Base-by-base conservation (phyloP, 768 basidiomycete species). In the Trametes villosa region DNA sequence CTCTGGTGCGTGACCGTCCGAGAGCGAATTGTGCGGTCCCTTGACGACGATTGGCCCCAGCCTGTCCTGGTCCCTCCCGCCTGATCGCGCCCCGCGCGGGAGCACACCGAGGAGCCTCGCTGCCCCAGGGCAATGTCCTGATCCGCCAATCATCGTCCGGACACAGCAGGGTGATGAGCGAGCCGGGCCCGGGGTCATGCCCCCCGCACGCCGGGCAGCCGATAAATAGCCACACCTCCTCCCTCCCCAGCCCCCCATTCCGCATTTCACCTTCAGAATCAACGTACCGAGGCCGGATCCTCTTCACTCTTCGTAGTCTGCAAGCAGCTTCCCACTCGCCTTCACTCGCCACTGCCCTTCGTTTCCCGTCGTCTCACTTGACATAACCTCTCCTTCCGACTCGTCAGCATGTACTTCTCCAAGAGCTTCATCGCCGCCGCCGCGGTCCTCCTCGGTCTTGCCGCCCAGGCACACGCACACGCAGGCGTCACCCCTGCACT, bases 401-500 rank as follows among this genome's bases (percentile, higher is more conserved):
- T 4, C 27, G 3, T 33, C 11, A 18, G 29, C 44, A 72, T 75
- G 72, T 63, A 74, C 59, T 63, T 75, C 59, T 64, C 65, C 62
- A 72, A 70, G 58, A 48, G 31, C 44, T 4, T 57, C 57, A 22
- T 64, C 41, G 73, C 67, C 62, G 71, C 50, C 63, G 71, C 51
- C 67, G 55, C 69, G 36, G 64, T 78, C 59, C 56, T 75, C 45
- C 66, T 80, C 40, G 71, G 71, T 13, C 59, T 77, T 38, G 62
- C 75, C 31, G 68, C 76, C 34, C 77, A 77, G 52, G 79, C 67
- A 4, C 67, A 69, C 53, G 81, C 76, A 0, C 81, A 83, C 60
- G 78, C 81, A 13, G 71, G 65, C 6, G 69, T 84, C 40, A 50
- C 75, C 17, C 82, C 82, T 51, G 75, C 72, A 9, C 78, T 84